Percentiles rank a stretch among this genome's conserved stretches.
Conservation (phyloP, 1,284 basidiomycete species). For the Ustilago cynodontis region DNA sequence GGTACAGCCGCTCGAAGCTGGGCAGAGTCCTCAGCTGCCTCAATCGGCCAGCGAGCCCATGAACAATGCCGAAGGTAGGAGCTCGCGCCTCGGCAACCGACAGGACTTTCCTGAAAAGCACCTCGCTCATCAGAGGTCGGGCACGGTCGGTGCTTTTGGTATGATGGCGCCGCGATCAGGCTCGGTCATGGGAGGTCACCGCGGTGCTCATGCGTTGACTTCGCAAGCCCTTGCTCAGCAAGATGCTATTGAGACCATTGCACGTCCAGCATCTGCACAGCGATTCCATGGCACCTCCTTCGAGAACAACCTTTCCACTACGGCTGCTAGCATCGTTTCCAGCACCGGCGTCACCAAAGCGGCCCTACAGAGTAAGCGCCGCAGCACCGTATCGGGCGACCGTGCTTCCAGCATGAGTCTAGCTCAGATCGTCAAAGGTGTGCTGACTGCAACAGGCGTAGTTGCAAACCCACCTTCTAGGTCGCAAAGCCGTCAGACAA, state of each 20-base stretch:
- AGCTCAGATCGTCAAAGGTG: conserved; percentile 51
- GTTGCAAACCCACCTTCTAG: conserved; percentile 26
- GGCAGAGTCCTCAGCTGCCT: conserved; percentile 14
- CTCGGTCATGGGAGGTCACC: conserved; percentile 23
- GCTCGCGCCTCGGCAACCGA: conserved; percentile 44
- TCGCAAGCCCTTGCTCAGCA: conserved; percentile 37
- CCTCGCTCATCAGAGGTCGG: conserved; percentile 32
- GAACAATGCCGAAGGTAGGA: conserved; percentile 28
- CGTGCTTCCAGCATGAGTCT: conserved; percentile 44
- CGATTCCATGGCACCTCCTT: conserved; percentile 32
- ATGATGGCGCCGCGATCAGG: conserved; percentile 28
- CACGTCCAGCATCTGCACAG: conserved; percentile 43
- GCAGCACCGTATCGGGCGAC: conserved; percentile 51
- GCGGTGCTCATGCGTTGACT: conserved; percentile 23
- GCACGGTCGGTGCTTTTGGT: conserved; percentile 35
- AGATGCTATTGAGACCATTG: conserved; percentile 27
- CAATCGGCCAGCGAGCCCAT: conserved; percentile 7
- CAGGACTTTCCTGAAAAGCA: conserved; percentile 9
- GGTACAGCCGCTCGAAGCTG: conserved; percentile 7
- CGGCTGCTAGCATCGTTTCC: conserved; percentile 36
- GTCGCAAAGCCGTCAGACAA: conserved; percentile 30
- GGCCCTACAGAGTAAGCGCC: conserved; percentile 49
- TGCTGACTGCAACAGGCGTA: conserved; percentile 44
- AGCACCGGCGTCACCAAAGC: conserved; percentile 41
- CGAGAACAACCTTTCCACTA: conserved; percentile 34